These are phyloP conservation scores for Phycomyces blakesleeanus DNA, from an alignment of 192 early-diverging fungal genomes.

Conservation along the genomic window DNA sequence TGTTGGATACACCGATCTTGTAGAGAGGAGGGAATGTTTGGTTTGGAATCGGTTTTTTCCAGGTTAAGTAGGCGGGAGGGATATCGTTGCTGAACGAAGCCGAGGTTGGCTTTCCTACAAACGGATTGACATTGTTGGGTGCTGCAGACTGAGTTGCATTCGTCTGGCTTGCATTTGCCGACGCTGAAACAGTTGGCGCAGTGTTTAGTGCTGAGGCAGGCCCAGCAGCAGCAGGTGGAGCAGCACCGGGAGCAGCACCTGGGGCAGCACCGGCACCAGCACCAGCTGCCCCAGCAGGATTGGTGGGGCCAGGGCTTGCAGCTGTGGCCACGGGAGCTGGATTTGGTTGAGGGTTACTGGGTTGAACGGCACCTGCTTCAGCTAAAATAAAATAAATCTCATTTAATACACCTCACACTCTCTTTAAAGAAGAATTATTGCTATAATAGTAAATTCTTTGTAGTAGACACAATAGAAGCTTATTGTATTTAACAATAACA, in stretches of 20 bases:
- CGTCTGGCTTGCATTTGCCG: conserved; percentile 16
- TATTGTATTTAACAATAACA: no score
- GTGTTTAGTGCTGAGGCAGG: conserved; percentile 1
- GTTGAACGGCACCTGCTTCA: neutral
- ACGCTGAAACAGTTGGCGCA: conserved; percentile 5
- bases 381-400: neutral
- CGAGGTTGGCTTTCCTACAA: conserved; percentile 26
- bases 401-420: neutral
- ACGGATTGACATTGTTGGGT: conserved; percentile 21
- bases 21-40: conserved; percentile 29
- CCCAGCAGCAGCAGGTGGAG: neutral
- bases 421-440: no score
- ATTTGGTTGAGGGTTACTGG: no score
- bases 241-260: neutral
- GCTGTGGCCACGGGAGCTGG: neutral
- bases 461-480: no score
- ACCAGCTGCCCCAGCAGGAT: neutral
- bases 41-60: conserved; percentile 35
- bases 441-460: no score
- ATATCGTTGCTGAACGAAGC: conserved; percentile 24
- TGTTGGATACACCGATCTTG: conserved; percentile 32
- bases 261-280: no score
- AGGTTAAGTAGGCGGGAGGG: conserved; percentile 33
- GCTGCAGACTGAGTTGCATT: conserved; percentile 17
- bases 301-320: neutral